These are phyloP conservation scores for Mrakia gelida DNA, from an alignment of 768 basidiomycete genomes.

Conservation along the genomic window DNA sequence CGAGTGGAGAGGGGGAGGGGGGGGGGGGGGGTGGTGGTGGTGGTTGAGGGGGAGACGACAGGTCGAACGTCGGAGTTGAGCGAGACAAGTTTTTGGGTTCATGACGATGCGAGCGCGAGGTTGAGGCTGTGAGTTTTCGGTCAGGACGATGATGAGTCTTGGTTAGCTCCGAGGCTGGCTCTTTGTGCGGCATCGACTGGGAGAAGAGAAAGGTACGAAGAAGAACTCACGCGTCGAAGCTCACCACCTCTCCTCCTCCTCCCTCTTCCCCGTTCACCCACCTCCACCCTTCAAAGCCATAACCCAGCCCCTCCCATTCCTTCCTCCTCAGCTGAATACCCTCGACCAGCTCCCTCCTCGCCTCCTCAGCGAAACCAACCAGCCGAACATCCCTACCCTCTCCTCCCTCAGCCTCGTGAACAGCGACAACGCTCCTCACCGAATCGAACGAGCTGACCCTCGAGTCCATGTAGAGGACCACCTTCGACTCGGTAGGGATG, in stretches of 20 bases:
- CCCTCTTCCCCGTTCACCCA: not conserved
- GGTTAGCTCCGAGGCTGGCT: too few species aligned
- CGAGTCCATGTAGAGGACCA: not conserved
- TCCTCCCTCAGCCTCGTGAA: not conserved
- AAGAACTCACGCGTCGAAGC: slow-evolving; percentile 1
- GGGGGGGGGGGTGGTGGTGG: too few species aligned
- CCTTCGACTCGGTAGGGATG: not conserved
- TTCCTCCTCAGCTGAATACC: not conserved
- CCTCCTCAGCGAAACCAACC: not conserved
- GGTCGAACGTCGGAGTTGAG: too few species aligned
- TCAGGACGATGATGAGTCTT: too few species aligned
- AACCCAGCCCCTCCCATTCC: not conserved
- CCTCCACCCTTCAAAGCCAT: not conserved
- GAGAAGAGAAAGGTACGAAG: too few species aligned
- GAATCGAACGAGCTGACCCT: not conserved
- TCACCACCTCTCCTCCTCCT: not conserved
- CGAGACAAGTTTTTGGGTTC: too few species aligned
- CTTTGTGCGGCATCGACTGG: too few species aligned
- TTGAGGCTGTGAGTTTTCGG: too few species aligned
- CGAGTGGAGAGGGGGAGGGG: too few species aligned
- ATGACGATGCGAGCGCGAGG: too few species aligned
- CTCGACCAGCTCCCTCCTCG: not conserved
- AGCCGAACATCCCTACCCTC: not conserved
- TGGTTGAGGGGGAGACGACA: too few species aligned
- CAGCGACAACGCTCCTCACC: not conserved